Evolutionary conservation across 805 yeast species (phyloP).

Genomic region (Blastobotrys chiropterorum): DNA sequence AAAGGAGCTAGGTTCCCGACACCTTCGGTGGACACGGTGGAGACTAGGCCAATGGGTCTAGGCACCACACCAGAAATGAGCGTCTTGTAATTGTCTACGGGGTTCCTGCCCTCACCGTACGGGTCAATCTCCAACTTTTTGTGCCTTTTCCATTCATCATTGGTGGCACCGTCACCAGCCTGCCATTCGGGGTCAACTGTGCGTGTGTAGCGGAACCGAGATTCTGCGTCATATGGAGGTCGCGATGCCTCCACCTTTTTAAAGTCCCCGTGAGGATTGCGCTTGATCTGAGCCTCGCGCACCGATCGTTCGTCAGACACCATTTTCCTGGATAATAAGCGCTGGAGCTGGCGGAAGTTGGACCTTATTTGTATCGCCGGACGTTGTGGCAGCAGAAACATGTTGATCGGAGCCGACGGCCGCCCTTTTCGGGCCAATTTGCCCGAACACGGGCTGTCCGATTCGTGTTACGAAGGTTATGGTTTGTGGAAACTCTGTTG

Average conservation of each 20-base stretch:
- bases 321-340: neutral
- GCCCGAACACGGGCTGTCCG: too few relatives aligned
- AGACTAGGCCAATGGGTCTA: constrained; percentile 54
- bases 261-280: constrained; percentile 14
- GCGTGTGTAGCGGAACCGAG: constrained; percentile 27
- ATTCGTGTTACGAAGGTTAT: too few relatives aligned
- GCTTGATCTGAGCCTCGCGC: neutral
- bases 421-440: too few relatives aligned
- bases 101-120: constrained; percentile 34
- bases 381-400: too few relatives aligned
- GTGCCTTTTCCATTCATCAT: constrained; percentile 40
- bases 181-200: constrained; percentile 37
- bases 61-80: constrained; percentile 51
- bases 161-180: constrained; percentile 43
- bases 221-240: constrained; percentile 22
- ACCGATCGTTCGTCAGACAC: neutral
- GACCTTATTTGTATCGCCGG: too few relatives aligned
- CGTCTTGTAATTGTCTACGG: constrained; percentile 43
- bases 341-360: neutral
- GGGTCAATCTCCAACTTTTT: constrained; percentile 48
- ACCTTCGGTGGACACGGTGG: constrained; percentile 42
- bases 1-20: constrained; percentile 52
- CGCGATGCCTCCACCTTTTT: constrained; percentile 22
- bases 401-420: too few relatives aligned
- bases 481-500: too few relatives aligned